These are phyloP conservation scores for Erysiphe pulchra DNA, from an alignment of 2,329 filamentous ascomycete species.

Conservation along the genomic window DNA sequence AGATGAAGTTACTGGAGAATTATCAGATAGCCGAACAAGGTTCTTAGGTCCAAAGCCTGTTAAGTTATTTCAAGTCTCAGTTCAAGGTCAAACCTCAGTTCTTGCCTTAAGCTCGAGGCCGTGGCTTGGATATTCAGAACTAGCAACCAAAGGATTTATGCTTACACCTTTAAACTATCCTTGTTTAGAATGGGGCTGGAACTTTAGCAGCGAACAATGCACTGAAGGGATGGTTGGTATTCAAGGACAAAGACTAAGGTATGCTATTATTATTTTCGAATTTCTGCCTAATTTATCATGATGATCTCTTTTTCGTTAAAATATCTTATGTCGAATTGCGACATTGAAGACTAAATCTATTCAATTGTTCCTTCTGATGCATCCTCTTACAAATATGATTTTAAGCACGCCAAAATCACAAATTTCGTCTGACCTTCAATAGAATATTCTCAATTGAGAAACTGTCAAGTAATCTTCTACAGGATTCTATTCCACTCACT, in stretches of 20 bases:
- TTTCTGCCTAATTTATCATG: conserved; percentile 9
- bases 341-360: conserved; percentile 28
- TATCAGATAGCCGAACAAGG: conserved; percentile 81
- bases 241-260: conserved; percentile 70
- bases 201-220: conserved; percentile 87
- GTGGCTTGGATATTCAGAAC: conserved; percentile 89
- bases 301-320: conserved; percentile 20
- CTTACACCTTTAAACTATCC: conserved; percentile 79
- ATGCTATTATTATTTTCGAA: conserved; percentile 15
- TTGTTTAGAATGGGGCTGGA: conserved; percentile 80
- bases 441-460: conserved; percentile 84
- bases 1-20: conserved; percentile 83
- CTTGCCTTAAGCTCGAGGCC: conserved; percentile 76
- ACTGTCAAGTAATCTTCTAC: conserved; percentile 60
- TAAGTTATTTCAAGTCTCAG: conserved; percentile 72
- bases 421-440: conserved; percentile 13
- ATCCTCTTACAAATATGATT: conserved; percentile 3
- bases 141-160: conserved; percentile 66
- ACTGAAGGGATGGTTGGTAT: conserved; percentile 86
- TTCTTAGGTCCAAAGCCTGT: conserved; percentile 83
- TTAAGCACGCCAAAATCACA: too few relatives aligned
- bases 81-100: conserved; percentile 62
- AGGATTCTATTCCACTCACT: conserved; percentile 61
- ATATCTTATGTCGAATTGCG: conserved; percentile 13
- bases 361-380: conserved; percentile 98